Conservation (phyloP, 2,329 filamentous ascomycete genomes). For the Coniochaeta hoffmannii region DNA sequence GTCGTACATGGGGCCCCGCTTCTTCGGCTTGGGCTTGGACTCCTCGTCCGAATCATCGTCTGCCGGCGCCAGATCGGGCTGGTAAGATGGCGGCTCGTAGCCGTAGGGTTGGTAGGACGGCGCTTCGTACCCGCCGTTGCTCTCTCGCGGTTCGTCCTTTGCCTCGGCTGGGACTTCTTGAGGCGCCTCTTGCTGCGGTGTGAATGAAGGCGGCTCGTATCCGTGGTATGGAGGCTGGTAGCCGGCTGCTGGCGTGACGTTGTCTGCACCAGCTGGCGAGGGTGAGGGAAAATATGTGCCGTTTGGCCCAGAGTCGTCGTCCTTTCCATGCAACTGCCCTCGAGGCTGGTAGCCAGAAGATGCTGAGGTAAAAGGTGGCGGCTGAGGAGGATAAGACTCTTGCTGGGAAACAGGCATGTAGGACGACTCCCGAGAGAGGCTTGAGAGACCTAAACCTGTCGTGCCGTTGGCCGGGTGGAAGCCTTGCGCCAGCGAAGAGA, state of each 20-base stretch:
- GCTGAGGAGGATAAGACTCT: conserved; percentile 1
- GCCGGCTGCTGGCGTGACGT: conserved; percentile 6
- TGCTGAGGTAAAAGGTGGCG: conserved; percentile 7
- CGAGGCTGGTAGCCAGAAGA: conserved; percentile 12
- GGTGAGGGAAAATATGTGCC: conserved; percentile 12
- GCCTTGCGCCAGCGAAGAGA: conserved; percentile 18
- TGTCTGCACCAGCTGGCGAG: conserved; percentile 3
- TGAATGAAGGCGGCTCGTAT: conserved; percentile 40
- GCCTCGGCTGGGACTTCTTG: conserved; percentile 13
- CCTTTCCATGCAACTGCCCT: conserved; percentile 10
- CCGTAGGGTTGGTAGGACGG: conserved; percentile 27
- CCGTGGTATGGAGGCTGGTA: conserved; percentile 43
- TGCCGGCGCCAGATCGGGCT: conserved; percentile 44
- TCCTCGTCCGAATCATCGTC: conserved; percentile 35
- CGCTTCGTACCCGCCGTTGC: conserved; percentile 19
- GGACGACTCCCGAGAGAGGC: conserved; percentile 18
- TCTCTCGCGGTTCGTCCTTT: background rate
- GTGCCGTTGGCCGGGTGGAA: conserved; percentile 18
- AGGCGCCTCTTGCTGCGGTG: conserved; percentile 18
- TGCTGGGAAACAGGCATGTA: conserved; percentile 12
- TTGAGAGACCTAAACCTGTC: conserved; percentile 11
- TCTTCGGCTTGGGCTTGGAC: conserved; percentile 54
- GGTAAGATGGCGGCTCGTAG: conserved; percentile 57
- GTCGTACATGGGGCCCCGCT: conserved; percentile 68
- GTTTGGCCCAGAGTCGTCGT: conserved; percentile 9